phyloP scores from a whole-genome alignment of 2,329 filamentous ascomycete genomes.

The Colletotrichum destructivum region DNA sequence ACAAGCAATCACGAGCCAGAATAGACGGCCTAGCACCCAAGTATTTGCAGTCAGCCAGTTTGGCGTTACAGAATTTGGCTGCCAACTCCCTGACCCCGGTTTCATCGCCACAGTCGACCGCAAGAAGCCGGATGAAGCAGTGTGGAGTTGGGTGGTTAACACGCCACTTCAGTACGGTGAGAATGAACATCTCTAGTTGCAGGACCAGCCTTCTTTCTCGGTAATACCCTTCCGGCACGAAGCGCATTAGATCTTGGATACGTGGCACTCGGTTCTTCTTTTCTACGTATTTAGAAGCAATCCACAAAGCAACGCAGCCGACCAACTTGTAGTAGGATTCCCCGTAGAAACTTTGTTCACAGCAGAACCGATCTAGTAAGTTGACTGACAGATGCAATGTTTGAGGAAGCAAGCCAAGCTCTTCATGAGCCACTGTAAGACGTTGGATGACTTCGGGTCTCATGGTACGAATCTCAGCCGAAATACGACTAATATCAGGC shows the following conservation, averaged over 20 bases:
- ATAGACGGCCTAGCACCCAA: not conserved
- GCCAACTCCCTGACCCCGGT: not conserved
- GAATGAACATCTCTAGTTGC: not conserved
- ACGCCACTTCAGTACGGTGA: constrained; percentile 1
- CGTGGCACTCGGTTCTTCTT: no score
- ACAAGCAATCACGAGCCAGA: constrained; percentile 1
- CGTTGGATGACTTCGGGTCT: not conserved
- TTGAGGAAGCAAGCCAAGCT: constrained; percentile 3
- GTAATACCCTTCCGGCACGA: not conserved
- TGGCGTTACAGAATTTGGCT: not conserved
- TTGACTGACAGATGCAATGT: constrained; percentile 1
- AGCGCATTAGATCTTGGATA: not conserved
- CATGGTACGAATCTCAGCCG: not conserved
- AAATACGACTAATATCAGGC: not conserved
- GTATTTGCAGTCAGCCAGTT: not conserved
- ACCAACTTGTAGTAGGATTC: not conserved
- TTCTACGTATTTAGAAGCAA: constrained; percentile 2
- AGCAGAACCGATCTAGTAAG: not conserved
- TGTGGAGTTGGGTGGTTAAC: not conserved
- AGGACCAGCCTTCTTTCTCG: not conserved
- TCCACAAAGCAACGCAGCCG: not conserved
- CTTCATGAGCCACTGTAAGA: not conserved
- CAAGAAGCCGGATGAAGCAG: constrained; percentile 1
- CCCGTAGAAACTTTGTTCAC: not conserved
- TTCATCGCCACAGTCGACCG: not conserved